Evolutionary conservation across 331 rosid genomes (phyloP).

Genomic region (Arachis monticola): DNA sequence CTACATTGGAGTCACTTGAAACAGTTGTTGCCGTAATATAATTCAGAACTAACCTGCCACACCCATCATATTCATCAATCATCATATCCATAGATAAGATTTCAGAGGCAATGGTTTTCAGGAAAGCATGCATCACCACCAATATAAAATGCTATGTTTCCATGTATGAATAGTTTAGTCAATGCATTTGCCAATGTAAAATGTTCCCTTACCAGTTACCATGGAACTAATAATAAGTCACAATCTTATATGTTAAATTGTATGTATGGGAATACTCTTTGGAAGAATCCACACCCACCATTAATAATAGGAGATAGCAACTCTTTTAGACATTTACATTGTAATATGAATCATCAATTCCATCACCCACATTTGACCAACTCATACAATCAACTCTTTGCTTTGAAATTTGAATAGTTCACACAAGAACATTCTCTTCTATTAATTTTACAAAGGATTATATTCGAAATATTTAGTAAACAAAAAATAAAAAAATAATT

Average conservation of each 20-base stretch:
- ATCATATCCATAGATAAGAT: background rate
- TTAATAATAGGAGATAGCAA: background rate
- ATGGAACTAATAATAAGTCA: background rate
- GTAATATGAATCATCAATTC: no score
- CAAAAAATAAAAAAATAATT: no score
- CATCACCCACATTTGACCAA: background rate
- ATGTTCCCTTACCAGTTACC: background rate
- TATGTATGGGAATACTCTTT: background rate
- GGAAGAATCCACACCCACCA: background rate
- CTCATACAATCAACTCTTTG: background rate
- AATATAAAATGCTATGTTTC: background rate
- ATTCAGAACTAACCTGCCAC: background rate
- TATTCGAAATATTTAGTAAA: no score
- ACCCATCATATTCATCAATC: background rate
- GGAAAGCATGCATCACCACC: background rate
- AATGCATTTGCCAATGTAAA: background rate
- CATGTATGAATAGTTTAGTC: constrained; percentile 9
- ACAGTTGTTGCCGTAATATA: background rate
- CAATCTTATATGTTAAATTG: background rate
- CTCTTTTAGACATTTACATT: background rate
- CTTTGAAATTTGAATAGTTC: background rate
- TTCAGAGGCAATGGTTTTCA: constrained; percentile 19
- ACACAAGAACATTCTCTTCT: background rate
- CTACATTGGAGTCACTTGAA: background rate
- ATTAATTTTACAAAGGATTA: no score